Percentiles rank a stretch among this genome's conserved stretches.
phyloP scores from a whole-genome alignment of 1,284 basidiomycete genomes.

The Coniferiporia sulphurascens region DNA sequence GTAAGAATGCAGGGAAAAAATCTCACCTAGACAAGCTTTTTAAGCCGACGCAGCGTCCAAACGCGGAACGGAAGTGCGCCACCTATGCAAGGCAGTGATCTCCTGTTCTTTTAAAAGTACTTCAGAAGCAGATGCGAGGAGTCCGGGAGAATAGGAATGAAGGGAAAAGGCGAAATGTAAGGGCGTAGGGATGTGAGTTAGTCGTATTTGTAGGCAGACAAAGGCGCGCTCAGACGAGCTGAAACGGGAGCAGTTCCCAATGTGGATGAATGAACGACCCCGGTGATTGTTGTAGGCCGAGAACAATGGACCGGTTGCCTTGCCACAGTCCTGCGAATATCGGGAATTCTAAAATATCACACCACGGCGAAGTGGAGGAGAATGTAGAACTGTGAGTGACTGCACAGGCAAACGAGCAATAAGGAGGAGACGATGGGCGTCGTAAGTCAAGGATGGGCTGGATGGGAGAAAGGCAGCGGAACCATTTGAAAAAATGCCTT shows the following conservation, averaged over 20 bases:
- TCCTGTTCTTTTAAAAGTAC: neutral
- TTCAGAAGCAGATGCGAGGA: too few species aligned
- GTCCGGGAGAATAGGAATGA: too few species aligned
- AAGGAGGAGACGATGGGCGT: neutral
- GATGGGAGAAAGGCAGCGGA: neutral
- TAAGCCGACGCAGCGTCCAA: neutral
- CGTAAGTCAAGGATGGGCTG: neutral
- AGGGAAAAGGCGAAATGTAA: neutral
- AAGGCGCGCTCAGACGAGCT: neutral
- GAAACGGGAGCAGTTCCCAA: conserved; percentile 10
- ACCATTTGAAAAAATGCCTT: neutral
- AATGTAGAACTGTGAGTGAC: neutral
- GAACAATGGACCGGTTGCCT: conserved; percentile 3
- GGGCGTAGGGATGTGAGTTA: neutral
- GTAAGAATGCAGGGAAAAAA: conserved; percentile 2
- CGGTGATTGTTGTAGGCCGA: conserved; percentile 12
- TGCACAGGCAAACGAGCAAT: neutral
- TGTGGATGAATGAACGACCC: neutral
- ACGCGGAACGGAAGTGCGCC: conserved; percentile 1
- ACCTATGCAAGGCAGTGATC: neutral
- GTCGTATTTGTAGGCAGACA: conserved; percentile 2
- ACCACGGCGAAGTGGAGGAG: neutral
- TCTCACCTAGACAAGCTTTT: neutral
- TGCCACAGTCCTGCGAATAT: neutral
- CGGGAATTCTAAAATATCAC: neutral